Base-by-base conservation (phyloP, 1,139 yeast genomes). In the Lodderomyces theae region DNA sequence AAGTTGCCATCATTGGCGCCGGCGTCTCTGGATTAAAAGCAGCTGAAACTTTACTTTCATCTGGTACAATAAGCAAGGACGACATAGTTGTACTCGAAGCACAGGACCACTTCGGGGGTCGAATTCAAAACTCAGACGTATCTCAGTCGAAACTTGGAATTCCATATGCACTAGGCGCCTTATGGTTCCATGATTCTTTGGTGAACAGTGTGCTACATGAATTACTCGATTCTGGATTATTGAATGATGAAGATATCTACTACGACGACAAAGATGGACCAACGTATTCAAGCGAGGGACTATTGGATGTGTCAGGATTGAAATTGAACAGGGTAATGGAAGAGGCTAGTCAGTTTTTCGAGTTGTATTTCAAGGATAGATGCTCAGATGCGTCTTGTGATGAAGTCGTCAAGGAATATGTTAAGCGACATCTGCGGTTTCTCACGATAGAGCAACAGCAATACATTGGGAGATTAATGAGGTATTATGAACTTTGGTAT, bases 101-200 rank as follows among this genome's bases (percentile, higher is more conserved):
- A 3, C 78, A 76, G 52, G 68, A 67, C 49, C 56, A 72, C 19
- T 46, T 75, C 23, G 82, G 82, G 4, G 82, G 80, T 4, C 53
- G 80, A 38, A 56, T 74, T 37, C 46, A 48, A 35, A 52, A 64
- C n/a, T 65, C 71, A 7, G 61, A 63, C 39, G 49, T 55, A 15
- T 47, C 52, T 1, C 53, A 56, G 34, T 64, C 72, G 11, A 60
- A 60, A 38, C 42, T 65, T 9, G 74, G 73, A 1, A 52, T 54
- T 18, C 42, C 52, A 5, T 82, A 83, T 54, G 96, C 88, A 58
- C 51, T 87, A 16, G 96, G 96, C 0, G 96, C 95, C 0, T 78
- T 90, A 3, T 88, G 96, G 96, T 84, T 85, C 52, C 96, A 88
- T 56, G 96, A 87, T 52, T 79, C 88, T 0, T 63, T 87, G 38